These are phyloP conservation scores for Tinospora cordifolia DNA, from an alignment of 164 flowering plant genomes.

Conservation along the genomic window DNA sequence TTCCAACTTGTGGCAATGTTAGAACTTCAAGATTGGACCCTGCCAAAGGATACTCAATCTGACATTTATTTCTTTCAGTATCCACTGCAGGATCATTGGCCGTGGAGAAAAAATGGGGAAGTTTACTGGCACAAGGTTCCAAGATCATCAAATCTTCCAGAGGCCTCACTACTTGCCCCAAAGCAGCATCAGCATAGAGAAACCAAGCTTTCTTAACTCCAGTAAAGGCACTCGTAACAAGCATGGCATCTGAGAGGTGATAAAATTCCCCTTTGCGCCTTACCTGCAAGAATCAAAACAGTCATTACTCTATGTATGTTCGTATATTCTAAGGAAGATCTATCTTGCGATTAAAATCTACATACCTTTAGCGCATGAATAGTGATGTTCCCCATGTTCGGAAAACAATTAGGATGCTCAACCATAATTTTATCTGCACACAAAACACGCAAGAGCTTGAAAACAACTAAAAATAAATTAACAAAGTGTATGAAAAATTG, in stretches of 20 bases:
- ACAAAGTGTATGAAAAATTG: not conserved
- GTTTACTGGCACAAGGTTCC: constrained; percentile 16
- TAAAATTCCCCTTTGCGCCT: constrained; percentile 42
- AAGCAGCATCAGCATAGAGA: too few species aligned
- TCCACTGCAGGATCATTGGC: constrained; percentile 18
- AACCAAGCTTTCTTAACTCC: constrained; percentile 25
- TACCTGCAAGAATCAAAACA: constrained; percentile 35
- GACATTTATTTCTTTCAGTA: constrained; percentile 13
- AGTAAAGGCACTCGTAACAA: constrained; percentile 42
- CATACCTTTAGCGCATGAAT: constrained; percentile 58
- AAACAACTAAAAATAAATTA: not conserved
- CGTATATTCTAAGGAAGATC: not conserved
- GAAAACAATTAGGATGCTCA: constrained; percentile 56
- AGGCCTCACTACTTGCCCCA: constrained; percentile 6
- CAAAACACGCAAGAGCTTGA: not conserved
- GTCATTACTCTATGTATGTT: not conserved
- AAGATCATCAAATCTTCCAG: not conserved
- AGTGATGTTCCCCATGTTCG: constrained; percentile 43
- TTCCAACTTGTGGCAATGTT: too few species aligned
- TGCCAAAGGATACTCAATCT: too few species aligned
- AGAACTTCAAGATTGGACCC: too few species aligned
- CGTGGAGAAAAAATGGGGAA: constrained; percentile 1
- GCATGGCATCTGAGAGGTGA: constrained; percentile 60
- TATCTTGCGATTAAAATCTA: constrained; percentile 4
- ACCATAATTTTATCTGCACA: constrained; percentile 43